Evolutionary conservation across 345 rosid genomes (phyloP).

Genomic region (Ailanthus altissimus): DNA sequence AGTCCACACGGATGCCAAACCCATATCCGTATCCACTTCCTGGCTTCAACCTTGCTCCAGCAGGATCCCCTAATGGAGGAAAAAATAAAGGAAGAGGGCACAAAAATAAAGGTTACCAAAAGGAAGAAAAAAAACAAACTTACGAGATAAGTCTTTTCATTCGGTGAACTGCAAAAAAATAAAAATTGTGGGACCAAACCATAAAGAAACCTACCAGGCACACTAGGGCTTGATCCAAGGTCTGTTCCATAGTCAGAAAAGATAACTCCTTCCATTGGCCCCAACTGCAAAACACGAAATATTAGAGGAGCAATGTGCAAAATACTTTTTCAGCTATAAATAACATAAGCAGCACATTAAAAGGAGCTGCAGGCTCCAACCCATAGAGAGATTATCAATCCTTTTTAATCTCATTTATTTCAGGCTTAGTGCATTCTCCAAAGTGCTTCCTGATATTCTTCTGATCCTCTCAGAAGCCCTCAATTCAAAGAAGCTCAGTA

Average conservation of each 20-base stretch:
- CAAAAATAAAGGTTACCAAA: not conserved
- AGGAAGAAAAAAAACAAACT: not conserved
- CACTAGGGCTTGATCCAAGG: conserved; percentile 77
- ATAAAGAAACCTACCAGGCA: conserved; percentile 56
- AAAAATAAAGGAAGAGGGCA: not conserved
- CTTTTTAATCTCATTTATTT: not conserved
- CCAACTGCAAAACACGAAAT: conserved; percentile 51
- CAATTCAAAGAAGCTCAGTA: not conserved
- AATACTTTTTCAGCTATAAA: not conserved
- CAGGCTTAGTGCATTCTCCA: not conserved
- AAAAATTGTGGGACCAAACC: conserved; percentile 16
- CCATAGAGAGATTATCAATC: not conserved
- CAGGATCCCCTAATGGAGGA: conserved; percentile 71
- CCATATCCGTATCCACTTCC: conserved; percentile 95
- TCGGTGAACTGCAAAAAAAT: not conserved
- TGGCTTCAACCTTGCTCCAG: conserved; percentile 88
- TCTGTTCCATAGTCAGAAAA: conserved; percentile 92
- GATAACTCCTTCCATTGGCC: conserved; percentile 82
- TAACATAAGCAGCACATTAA: not conserved
- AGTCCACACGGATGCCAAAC: conserved; percentile 80
- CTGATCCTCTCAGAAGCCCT: conserved; percentile 3
- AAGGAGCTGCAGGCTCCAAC: not conserved
- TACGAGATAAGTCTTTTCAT: not conserved
- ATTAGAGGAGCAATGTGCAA: not conserved
- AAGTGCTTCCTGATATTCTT: not conserved